phyloP scores from a whole-genome alignment of 768 basidiomycete species.

The Baorangia bicolor region DNA sequence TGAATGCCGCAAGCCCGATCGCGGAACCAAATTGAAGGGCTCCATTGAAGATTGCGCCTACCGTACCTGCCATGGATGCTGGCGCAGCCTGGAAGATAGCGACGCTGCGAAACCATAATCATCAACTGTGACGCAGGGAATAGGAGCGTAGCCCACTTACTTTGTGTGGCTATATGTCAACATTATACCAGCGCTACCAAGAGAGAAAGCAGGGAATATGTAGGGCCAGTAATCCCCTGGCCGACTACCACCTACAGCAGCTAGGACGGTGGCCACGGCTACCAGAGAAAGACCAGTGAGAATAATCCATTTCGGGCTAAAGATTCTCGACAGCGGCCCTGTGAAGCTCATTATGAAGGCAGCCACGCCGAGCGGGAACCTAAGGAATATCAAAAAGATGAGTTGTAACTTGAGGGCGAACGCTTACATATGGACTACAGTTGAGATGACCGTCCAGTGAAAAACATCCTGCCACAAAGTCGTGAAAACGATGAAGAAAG shows the following conservation, averaged over 20 bases:
- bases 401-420: background rate
- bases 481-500: slow-evolving; percentile 34
- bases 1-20: slow-evolving; percentile 47
- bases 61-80: slow-evolving; percentile 48
- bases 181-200: slow-evolving; percentile 48
- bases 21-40: slow-evolving; percentile 55
- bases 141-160: slow-evolving; percentile 29
- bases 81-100: slow-evolving; percentile 51
- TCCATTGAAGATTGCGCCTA: slow-evolving; percentile 56
- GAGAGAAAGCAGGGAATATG: slow-evolving; percentile 48
- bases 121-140: background rate
- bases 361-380: slow-evolving; percentile 43
- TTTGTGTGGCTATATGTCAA: slow-evolving; percentile 48
- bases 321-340: slow-evolving; percentile 37
- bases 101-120: slow-evolving; percentile 34
- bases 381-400: slow-evolving; percentile 14
- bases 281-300: slow-evolving; percentile 40
- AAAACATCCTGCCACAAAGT: slow-evolving; percentile 43
- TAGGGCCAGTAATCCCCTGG: slow-evolving; percentile 46
- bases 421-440: slow-evolving; percentile 40
- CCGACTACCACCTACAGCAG: slow-evolving; percentile 42
- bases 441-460: slow-evolving; percentile 41
- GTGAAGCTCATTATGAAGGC: slow-evolving; percentile 39
- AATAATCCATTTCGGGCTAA: slow-evolving; percentile 46
- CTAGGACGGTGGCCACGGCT: slow-evolving; percentile 39